Base-by-base conservation (phyloP, 2,329 filamentous ascomycete species). In the Apiospora arundinis region DNA sequence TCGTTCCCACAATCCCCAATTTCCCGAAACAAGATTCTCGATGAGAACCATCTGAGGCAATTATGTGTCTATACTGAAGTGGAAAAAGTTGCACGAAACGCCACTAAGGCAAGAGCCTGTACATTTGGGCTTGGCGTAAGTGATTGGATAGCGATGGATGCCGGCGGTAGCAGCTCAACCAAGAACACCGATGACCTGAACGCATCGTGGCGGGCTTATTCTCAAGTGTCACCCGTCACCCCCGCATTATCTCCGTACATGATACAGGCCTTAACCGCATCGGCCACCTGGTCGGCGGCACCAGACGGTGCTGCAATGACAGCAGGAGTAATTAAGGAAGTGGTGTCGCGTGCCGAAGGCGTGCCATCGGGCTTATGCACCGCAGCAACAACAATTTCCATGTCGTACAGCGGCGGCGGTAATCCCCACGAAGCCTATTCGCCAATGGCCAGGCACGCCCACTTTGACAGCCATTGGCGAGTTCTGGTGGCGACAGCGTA, bases 241-340 rank as follows among this genome's bases (percentile, higher is more conserved):
- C 82, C 86, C 0, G 85, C 84, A 2, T 87, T 86, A 72, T 85
- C 87, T 5, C 83, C 86, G 1, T 89, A 87, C 75, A 80, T 83
- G 7, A 81, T 83, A 25, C 82, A 84, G 56, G 79, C 80, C 1
- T 77, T 83, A 18, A 75, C 79, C 25, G 72, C 82, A 2, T 79
- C 84, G 0, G 77, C 82, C 37, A 77, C 82, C 2, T 88, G 86
- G 87, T 77, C 80, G 45, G 71, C 75, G n/a, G 71, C 70, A 23
- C 72, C 77, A 25, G 48, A 75, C 9, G 74, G 73, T 49, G 67
- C 11, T 8, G 46, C 77, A 9, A 32, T 56, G 49, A 18, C 49
- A 3, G 25, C 49, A 56, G 76, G 80, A 7, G 75, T 82, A 44
- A 79, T 81, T 68, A 77, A 82, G 8, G 83, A 85, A 48, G 71